phyloP scores from a whole-genome alignment of 2,329 filamentous ascomycete species.

The Pseudogymnoascus sp. region DNA sequence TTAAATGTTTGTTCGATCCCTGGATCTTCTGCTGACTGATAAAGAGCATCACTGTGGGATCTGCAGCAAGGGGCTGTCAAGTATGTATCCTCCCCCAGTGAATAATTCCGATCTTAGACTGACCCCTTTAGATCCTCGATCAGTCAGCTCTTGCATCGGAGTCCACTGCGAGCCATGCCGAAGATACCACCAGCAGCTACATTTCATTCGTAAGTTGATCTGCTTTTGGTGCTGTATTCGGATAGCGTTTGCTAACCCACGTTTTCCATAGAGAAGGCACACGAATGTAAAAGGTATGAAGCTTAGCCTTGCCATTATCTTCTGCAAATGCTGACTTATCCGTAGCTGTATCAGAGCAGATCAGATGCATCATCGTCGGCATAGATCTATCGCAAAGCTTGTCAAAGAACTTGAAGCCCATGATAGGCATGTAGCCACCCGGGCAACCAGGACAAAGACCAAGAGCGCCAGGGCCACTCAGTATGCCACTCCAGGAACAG shows the following conservation, averaged over 20 bases:
- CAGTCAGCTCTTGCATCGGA: conserved; percentile 25
- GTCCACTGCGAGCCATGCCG: conserved; percentile 29
- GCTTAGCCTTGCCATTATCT: neutral
- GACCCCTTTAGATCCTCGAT: conserved; percentile 20
- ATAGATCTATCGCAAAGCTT: conserved; percentile 25
- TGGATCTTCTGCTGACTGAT: conserved; percentile 12
- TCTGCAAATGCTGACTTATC: conserved; percentile 9
- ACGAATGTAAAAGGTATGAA: conserved; percentile 25
- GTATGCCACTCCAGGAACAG: neutral
- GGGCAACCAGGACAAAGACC: neutral
- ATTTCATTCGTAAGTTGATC: conserved; percentile 25
- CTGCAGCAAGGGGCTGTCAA: conserved; percentile 18
- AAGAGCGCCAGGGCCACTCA: neutral
- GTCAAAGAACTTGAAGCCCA: conserved; percentile 20
- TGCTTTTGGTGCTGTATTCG: neutral
- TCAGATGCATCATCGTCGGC: conserved; percentile 25
- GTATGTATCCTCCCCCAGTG: conserved; percentile 1
- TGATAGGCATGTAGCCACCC: conserved; percentile 13
- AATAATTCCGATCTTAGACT: neutral
- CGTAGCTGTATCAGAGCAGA: conserved; percentile 25
- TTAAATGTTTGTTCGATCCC: neutral
- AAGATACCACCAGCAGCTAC: conserved; percentile 27
- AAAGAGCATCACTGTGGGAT: conserved; percentile 27
- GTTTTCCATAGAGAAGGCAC: conserved; percentile 20
- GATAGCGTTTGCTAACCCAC: neutral